phyloP scores from a whole-genome alignment of 2,329 filamentous ascomycete species.

The Tolypocladium capitatum region DNA sequence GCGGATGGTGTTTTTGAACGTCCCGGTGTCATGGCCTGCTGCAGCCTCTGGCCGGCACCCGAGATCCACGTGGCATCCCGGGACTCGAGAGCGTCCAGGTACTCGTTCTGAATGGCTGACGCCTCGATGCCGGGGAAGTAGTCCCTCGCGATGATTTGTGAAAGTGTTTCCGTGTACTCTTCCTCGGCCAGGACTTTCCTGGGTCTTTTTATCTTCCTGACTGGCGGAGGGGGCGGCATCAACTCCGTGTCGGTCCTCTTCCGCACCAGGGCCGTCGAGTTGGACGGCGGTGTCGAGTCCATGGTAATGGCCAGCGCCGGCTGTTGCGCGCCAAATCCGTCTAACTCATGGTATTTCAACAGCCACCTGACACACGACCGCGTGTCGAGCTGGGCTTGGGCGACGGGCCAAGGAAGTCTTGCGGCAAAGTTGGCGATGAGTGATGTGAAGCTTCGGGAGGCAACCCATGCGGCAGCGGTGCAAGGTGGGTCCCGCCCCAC shows the following conservation, averaged over 20 bases:
- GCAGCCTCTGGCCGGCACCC: slow-evolving; percentile 58
- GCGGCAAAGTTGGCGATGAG: background rate
- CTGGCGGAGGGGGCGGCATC: slow-evolving; percentile 76
- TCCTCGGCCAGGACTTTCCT: slow-evolving; percentile 85
- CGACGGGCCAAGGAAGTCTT: background rate
- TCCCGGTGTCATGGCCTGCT: slow-evolving; percentile 71
- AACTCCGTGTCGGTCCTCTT: slow-evolving; percentile 56
- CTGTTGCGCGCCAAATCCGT: background rate
- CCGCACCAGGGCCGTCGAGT: slow-evolving; percentile 47
- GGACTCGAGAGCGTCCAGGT: slow-evolving; percentile 80
- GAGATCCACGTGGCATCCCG: slow-evolving; percentile 76
- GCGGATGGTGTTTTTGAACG: slow-evolving; percentile 21
- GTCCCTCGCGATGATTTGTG: slow-evolving; percentile 88
- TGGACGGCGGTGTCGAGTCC: slow-evolving; percentile 15
- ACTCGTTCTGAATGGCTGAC: slow-evolving; percentile 78
- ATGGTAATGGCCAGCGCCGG: slow-evolving; percentile 14
- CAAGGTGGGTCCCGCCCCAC: background rate
- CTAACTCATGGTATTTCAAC: background rate
- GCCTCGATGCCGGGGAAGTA: slow-evolving; percentile 91
- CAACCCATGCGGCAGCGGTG: background rate
- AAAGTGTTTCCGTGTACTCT: slow-evolving; percentile 77
- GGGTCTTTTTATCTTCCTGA: slow-evolving; percentile 86
- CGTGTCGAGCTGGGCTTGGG: background rate
- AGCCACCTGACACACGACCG: background rate
- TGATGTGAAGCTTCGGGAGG: background rate